A percentile compares a stretch with the other conserved stretches of the same genome.
Evolutionary conservation across 495 filamentous ascomycete species (phyloP).

Genomic region (Penicillium bovifimosum): DNA sequence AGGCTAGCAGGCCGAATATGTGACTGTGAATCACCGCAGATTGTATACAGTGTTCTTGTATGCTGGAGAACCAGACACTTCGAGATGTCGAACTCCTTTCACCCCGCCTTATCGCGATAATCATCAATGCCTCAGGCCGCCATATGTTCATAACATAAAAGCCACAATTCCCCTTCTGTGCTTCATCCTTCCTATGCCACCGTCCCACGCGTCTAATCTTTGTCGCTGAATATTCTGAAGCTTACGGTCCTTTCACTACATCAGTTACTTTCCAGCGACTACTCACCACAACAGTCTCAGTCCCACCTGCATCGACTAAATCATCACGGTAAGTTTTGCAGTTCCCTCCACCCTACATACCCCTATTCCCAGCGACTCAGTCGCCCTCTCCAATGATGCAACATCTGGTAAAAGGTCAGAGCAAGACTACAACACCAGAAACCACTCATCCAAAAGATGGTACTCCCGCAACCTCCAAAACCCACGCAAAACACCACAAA

Average conservation of each 20-base stretch:
- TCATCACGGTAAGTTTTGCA: not conserved
- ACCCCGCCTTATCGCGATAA: conserved; percentile 22
- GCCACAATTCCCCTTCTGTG: not conserved
- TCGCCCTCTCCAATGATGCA: conserved; percentile 49
- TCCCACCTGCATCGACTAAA: not conserved
- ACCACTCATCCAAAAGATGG: conserved; percentile 19
- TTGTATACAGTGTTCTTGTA: not conserved
- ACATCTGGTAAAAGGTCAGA: conserved; percentile 62
- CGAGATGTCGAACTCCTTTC: conserved; percentile 4
- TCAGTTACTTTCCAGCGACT: not conserved
- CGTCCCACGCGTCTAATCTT: not conserved
- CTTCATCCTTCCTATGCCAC: not conserved
- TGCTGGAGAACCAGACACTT: not conserved
- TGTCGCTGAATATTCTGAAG: not conserved
- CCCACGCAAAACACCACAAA: not conserved
- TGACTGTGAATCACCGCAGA: not conserved
- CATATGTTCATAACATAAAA: not conserved
- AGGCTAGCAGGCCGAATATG: not conserved
- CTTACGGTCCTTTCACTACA: not conserved
- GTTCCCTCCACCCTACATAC: not conserved
- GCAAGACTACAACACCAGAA: conserved; percentile 20
- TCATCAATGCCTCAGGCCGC: conserved; percentile 7
- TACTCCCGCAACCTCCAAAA: conserved; percentile 12
- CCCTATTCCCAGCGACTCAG: not conserved
- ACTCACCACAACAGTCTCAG: not conserved